phyloP scores from a whole-genome alignment of 192 early-diverging fungal genomes.

The Backusella mclennaniae region DNA sequence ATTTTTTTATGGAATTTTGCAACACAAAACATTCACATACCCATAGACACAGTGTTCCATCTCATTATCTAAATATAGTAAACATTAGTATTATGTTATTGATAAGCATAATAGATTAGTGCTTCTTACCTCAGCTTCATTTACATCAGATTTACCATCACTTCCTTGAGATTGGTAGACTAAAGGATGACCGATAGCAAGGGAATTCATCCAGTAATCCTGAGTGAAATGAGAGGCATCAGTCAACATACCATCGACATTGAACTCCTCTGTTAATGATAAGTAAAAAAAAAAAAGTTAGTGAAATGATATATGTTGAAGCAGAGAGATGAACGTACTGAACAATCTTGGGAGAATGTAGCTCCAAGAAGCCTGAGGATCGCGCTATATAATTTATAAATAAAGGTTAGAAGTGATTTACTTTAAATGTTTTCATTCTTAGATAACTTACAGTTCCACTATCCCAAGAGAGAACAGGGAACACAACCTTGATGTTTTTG shows the following conservation, averaged over 20 bases:
- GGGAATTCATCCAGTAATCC: constrained; percentile 22
- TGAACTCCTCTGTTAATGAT: constrained; percentile 19
- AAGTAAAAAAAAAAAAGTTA: background rate
- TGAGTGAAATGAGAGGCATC: constrained; percentile 18
- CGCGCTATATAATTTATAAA: constrained; percentile 1
- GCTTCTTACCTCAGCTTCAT: background rate
- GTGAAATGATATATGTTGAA: background rate
- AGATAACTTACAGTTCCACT: constrained; percentile 23
- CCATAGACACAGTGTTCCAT: constrained; percentile 23
- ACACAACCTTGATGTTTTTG: constrained; percentile 7
- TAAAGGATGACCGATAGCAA: constrained; percentile 25
- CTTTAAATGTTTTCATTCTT: background rate
- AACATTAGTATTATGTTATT: background rate
- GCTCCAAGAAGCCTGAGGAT: constrained; percentile 24
- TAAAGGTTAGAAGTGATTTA: background rate
- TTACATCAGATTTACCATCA: background rate
- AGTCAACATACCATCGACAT: constrained; percentile 21
- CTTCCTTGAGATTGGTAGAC: constrained; percentile 8
- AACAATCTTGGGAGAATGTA: constrained; percentile 24
- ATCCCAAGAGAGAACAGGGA: constrained; percentile 17
- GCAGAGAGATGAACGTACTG: background rate
- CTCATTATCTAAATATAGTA: constrained; percentile 5
- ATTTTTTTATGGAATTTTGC: constrained; percentile 2
- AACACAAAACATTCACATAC: constrained; percentile 8
- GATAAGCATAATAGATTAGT: background rate